Base-by-base conservation (phyloP, 75 land plant genomes). In the Cunninghamia lanceolata region DNA sequence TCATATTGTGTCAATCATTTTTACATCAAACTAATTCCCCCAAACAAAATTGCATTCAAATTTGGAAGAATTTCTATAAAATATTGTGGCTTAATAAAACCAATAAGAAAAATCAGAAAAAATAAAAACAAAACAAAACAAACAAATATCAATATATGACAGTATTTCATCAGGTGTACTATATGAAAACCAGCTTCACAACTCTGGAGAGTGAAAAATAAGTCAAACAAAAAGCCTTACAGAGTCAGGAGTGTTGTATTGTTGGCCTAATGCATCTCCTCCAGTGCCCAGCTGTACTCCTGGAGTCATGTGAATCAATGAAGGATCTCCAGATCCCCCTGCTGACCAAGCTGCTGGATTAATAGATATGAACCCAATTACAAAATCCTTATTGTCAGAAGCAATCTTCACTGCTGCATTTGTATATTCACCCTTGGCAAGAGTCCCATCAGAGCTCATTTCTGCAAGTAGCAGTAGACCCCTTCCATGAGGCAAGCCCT, bases 401-500 rank as follows among this genome's bases (percentile, higher is more conserved):
- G 99, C 98, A 81, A 98, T 98, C 86, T 94, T 95, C 3, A 89
- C 98, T 1, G 99, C 98, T 53, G 96, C 95, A 56, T 95, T 90
- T 82, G 99, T 96, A 85, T 98, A 98, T 47, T 96, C 98, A 10
- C 98, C 99, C 84, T 82, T 92, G 54, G 99, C 98, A 36, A 98
- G 92, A 54, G 93, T 96, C 59, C 98, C 99, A 81, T 92, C 82
- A n/a, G 98, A 98, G 88, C 99, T 98, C 99, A 98, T 98, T 88
- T 98, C 99, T 79, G 99, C 99, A 56, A 98, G 96, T 75, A 98
- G 89, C 81, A 98, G 83, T 84, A 98, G 86, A 5, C 98, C 99
- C 54, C 94, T 91, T 45, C 96, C 96, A 76, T 85, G 92, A 21
- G 96, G 91, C 56, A 96, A 87, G n/a, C 99, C 99, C 99, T 89